Evolutionary conservation across 148 eudicot genomes (phyloP).

Genomic region (Euryodendron excelsum): DNA sequence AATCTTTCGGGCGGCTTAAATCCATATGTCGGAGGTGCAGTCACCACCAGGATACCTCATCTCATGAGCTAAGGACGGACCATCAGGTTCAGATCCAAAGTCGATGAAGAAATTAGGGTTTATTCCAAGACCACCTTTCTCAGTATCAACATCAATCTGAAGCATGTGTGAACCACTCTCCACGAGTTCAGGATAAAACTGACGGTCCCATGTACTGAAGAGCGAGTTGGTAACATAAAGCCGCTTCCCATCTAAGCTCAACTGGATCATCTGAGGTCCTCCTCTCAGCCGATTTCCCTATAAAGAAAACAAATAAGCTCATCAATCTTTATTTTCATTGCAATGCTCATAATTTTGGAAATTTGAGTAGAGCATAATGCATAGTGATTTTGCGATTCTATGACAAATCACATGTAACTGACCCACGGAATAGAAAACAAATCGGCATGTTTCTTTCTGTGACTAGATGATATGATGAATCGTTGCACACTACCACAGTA

Average conservation of each 20-base stretch:
- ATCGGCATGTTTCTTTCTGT: background rate
- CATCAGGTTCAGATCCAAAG: constrained; percentile 87
- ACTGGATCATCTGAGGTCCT: constrained; percentile 98
- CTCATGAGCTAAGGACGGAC: constrained; percentile 95
- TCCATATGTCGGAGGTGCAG: constrained; percentile 98
- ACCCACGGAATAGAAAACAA: background rate
- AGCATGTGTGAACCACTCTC: constrained; percentile 89
- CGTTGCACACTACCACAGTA: background rate
- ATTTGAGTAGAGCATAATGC: background rate
- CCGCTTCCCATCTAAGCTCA: constrained; percentile 92
- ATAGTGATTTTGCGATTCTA: background rate
- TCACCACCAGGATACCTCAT: constrained; percentile 99
- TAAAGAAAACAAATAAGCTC: background rate
- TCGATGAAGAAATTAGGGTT: constrained; percentile 88
- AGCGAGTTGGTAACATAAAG: constrained; percentile 92
- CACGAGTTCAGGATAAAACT: constrained; percentile 84
- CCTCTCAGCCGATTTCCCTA: constrained; percentile 87
- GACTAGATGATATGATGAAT: too few species aligned
- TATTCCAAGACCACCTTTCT: constrained; percentile 80
- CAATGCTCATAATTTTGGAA: too few species aligned
- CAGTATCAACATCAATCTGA: constrained; percentile 82
- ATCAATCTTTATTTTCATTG: background rate
- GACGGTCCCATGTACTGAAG: constrained; percentile 89
- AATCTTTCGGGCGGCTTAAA: constrained; percentile 26
- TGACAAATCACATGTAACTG: background rate